phyloP scores from a whole-genome alignment of 2,329 filamentous ascomycete genomes.

The Paracorniculantispora psalliotae region DNA sequence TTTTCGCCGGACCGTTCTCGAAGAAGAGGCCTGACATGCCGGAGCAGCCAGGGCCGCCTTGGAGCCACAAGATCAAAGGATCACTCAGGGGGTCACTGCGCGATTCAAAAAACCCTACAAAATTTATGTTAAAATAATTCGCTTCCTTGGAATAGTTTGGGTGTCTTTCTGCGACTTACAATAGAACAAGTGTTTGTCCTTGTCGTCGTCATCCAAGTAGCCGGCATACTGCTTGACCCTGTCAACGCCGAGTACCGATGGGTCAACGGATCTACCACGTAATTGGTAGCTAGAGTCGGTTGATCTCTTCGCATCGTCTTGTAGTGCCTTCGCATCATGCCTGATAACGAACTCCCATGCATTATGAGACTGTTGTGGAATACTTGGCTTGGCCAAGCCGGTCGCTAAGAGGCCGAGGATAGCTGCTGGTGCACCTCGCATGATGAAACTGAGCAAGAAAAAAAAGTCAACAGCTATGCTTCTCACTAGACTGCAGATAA shows the following conservation, averaged over 20 bases:
- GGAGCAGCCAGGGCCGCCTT: conserved; percentile 94
- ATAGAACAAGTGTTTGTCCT: conserved; percentile 98
- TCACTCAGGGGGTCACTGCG: conserved; percentile 96
- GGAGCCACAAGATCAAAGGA: conserved; percentile 90
- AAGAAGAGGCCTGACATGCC: conserved; percentile 96
- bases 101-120: conserved; percentile 82
- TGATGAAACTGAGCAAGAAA: background rate
- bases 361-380: background rate
- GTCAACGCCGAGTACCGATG: conserved; percentile 77
- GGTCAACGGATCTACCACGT: conserved; percentile 52
- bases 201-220: conserved; percentile 92
- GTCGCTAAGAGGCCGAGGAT: background rate
- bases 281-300: background rate
- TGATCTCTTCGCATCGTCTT: too few relatives aligned
- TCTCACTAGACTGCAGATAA: too few relatives aligned
- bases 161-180: conserved; percentile 42
- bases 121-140: too few relatives aligned
- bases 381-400: background rate
- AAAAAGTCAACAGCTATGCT: too few relatives aligned
- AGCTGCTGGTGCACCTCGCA: background rate
- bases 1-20: conserved; percentile 88
- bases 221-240: conserved; percentile 97
- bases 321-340: background rate
- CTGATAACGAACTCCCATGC: background rate
- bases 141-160: background rate